Percentiles rank a stretch among this genome's conserved stretches.
These are phyloP conservation scores for Andalucia godoyi DNA, from an alignment of 78 protist species.

Conservation along the genomic window DNA sequence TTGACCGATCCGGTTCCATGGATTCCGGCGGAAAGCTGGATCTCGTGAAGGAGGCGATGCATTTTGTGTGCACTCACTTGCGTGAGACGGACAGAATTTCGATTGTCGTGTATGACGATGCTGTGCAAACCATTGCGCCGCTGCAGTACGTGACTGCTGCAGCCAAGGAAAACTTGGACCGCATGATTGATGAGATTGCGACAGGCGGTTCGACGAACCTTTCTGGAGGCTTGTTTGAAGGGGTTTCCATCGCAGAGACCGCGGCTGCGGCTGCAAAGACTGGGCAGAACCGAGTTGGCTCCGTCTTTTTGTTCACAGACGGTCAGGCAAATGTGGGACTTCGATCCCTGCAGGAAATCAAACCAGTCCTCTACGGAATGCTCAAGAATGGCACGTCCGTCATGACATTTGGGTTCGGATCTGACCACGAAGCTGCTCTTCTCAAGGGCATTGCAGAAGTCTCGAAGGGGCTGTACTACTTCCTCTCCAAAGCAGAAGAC, in stretches of 20 bases:
- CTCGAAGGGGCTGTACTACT: constrained; percentile 33
- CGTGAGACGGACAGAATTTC: neutral
- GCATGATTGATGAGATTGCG: neutral
- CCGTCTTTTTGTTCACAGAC: constrained; percentile 38
- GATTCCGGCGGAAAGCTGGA: constrained; percentile 27
- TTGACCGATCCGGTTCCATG: constrained; percentile 36
- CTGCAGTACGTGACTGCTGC: neutral
- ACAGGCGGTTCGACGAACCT: constrained; percentile 27
- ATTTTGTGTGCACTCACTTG: constrained; percentile 15
- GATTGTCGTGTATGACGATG: constrained; percentile 15
- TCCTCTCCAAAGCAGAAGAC: neutral
- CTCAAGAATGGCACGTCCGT: neutral
- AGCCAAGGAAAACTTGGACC: neutral
- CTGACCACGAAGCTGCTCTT: constrained; percentile 15
- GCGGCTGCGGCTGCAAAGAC: neutral
- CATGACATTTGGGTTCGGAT: constrained; percentile 33
- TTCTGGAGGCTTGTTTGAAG: constrained; percentile 30
- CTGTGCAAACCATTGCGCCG: neutral
- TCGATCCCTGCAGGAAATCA: neutral
- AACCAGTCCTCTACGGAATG: neutral
- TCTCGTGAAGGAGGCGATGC: constrained; percentile 9
- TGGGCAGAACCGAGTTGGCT: neutral
- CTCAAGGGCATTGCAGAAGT: constrained; percentile 13
- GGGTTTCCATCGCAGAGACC: neutral
- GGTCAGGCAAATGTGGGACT: constrained; percentile 45